Evolutionary conservation across 139 green algal genomes (phyloP), one percentile per base, ranked within the genome.

Genomic region (Chlorokybus atmophyticus): DNA sequence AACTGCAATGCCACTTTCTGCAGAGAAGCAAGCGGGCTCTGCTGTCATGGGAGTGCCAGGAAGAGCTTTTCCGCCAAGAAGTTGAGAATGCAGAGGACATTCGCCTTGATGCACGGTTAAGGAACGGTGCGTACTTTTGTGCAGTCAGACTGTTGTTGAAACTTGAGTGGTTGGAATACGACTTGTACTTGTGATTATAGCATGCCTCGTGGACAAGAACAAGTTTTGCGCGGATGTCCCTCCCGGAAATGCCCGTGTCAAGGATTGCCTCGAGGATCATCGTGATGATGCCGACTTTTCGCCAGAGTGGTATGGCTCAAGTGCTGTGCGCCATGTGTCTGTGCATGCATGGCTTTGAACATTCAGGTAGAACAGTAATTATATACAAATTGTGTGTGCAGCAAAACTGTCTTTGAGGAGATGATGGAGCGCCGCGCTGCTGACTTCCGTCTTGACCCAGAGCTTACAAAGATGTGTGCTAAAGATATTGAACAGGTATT

Each of bases 71-170:
- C 60, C 63, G 77, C 2, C 78, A 85, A 64, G 79, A 93, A 62
- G 69, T 85, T 26, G 76, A 94, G 53, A 83, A 84, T 23, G 76
- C 81, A 1, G 79, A 82, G 24, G 85, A 94, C 42, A 65, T 89
- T 1, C 72, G 84, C 0, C 76, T 93, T 2, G 79, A 75, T 40
- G 47, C 77, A 0, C 53, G 49, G 3, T 68, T 93, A 1, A 75
- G 83, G 56, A 74, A 63, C 24, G 72, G 57, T 66, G 21, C 14
- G 6, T n/a, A 42, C 21, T 7, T 10, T 53, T 14, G 38, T 47
- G 38, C 17, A 14, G 14, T 14, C 38, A 21, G 38, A 47, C 38
- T 47, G 38, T 17, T 47, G 38, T 17, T 21, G 14, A 17, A 47
- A 21, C 38, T 47, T 17, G 17, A 21, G 38, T 47, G 38, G 38